Evolutionary conservation across 441 rosid species (phyloP).

Genomic region (Syzygium syzygioides): DNA sequence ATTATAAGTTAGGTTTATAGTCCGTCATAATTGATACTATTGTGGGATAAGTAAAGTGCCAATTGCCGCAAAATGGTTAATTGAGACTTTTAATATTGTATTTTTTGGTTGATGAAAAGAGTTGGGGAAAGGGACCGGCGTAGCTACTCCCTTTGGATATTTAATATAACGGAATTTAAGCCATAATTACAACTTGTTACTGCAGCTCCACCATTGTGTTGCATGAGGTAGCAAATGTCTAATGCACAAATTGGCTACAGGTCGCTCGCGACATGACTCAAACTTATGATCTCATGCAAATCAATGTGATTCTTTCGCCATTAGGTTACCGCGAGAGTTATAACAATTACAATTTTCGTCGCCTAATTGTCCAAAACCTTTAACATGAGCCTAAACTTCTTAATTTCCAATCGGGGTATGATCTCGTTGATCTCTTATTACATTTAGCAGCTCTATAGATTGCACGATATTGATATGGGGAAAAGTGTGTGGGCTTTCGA

Average conservation of each 20-base stretch:
- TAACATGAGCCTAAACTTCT: neutral
- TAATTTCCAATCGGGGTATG: too few species aligned
- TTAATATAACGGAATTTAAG: neutral
- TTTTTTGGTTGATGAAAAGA: neutral
- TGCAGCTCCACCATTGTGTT: accelerated
- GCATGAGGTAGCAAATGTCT: neutral
- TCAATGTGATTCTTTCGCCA: neutral
- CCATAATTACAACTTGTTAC: accelerated
- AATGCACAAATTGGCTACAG: neutral
- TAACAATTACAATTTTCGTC: neutral
- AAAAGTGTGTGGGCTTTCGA: neutral
- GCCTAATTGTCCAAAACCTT: neutral
- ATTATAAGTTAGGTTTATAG: neutral
- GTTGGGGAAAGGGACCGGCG: neutral
- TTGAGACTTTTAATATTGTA: neutral
- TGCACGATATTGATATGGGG: neutral
- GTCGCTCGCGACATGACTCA: neutral
- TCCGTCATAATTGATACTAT: neutral
- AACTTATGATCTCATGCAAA: neutral
- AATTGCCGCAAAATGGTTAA: neutral
- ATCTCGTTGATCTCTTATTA: too few species aligned
- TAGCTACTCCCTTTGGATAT: neutral
- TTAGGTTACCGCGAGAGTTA: accelerated
- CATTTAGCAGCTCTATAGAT: neutral
- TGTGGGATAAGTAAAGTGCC: neutral